Percentiles rank a stretch among this genome's conserved stretches.
Conservation (phyloP, 768 basidiomycete species). For the Krasilnikovozyma curviuscula region DNA sequence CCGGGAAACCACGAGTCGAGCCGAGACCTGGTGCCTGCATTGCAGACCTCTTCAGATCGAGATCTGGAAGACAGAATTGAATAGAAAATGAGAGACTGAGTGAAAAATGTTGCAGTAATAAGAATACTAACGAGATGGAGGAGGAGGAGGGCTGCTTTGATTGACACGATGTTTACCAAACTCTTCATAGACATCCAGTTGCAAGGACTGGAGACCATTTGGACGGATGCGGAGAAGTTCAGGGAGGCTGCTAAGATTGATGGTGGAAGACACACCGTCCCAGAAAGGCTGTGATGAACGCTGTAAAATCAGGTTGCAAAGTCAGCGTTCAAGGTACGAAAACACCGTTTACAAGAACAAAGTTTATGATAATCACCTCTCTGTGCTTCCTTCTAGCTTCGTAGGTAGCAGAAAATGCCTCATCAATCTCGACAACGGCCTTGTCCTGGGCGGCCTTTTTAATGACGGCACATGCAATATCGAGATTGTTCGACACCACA, state of each 20-base stretch:
- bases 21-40: no score
- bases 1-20: no score
- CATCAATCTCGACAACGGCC: slow-evolving; percentile 80
- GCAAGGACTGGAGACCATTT: slow-evolving; percentile 59
- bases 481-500: slow-evolving; percentile 78
- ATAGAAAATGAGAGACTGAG: background rate
- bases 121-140: background rate
- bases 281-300: slow-evolving; percentile 56
- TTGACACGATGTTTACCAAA: slow-evolving; percentile 38
- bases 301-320: slow-evolving; percentile 1
- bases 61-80: no score
- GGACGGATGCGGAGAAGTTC: slow-evolving; percentile 73
- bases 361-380: slow-evolving; percentile 39
- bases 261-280: slow-evolving; percentile 48
- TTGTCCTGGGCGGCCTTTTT: slow-evolving; percentile 97
- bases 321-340: background rate
- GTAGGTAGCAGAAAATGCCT: slow-evolving; percentile 62
- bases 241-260: slow-evolving; percentile 46
- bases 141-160: background rate
- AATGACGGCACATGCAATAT: slow-evolving; percentile 79
- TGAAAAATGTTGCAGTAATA: background rate
- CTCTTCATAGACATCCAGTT: slow-evolving; percentile 83
- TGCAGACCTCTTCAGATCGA: no score
- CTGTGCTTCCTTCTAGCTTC: slow-evolving; percentile 67
- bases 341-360: background rate